Evolutionary conservation across 2,329 filamentous ascomycete genomes (phyloP).

Genomic region (Gnomoniopsis smithogilvyi): DNA sequence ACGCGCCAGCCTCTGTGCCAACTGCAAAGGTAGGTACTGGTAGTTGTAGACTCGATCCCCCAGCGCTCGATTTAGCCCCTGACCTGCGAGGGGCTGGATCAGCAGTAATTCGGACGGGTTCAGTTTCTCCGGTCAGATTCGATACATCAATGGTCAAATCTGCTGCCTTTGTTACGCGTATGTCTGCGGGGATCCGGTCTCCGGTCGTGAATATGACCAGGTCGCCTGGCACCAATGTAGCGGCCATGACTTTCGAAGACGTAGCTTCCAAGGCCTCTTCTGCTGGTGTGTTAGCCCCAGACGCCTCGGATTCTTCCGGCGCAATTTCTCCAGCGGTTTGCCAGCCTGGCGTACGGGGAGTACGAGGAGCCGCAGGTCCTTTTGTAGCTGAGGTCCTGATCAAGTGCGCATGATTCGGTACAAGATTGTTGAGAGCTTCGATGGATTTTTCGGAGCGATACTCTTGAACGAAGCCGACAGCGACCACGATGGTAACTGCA

Average conservation of each 20-base stretch:
- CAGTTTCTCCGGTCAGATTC: slow-evolving; percentile 94
- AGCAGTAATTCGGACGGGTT: slow-evolving; percentile 77
- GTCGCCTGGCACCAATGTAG: slow-evolving; percentile 86
- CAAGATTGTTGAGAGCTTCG: slow-evolving; percentile 87
- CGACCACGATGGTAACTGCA: slow-evolving; percentile 94
- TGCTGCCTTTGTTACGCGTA: slow-evolving; percentile 85
- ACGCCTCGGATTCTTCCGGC: slow-evolving; percentile 39
- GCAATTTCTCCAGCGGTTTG: slow-evolving; percentile 33
- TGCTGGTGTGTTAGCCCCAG: slow-evolving; percentile 55
- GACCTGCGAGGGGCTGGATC: slow-evolving; percentile 46
- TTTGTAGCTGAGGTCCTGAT: slow-evolving; percentile 59
- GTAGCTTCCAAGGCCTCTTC: slow-evolving; percentile 65
- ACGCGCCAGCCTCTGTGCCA: slow-evolving; percentile 35
- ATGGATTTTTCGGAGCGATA: slow-evolving; percentile 97
- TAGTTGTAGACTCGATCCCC: slow-evolving; percentile 27
- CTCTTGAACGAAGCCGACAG: slow-evolving; percentile 94
- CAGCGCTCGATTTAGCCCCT: slow-evolving; percentile 23
- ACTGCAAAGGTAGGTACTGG: slow-evolving; percentile 30
- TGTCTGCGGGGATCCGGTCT: slow-evolving; percentile 93
- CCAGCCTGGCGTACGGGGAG: slow-evolving; percentile 42
- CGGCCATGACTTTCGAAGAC: slow-evolving; percentile 82
- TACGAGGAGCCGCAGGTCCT: slow-evolving; percentile 29
- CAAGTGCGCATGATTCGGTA: slow-evolving; percentile 94
- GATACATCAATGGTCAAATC: slow-evolving; percentile 95
- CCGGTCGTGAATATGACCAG: slow-evolving; percentile 92